Evolutionary conservation across 1,139 yeast species (phyloP).

Genomic region (Scheffersomyces cryptocercus): DNA sequence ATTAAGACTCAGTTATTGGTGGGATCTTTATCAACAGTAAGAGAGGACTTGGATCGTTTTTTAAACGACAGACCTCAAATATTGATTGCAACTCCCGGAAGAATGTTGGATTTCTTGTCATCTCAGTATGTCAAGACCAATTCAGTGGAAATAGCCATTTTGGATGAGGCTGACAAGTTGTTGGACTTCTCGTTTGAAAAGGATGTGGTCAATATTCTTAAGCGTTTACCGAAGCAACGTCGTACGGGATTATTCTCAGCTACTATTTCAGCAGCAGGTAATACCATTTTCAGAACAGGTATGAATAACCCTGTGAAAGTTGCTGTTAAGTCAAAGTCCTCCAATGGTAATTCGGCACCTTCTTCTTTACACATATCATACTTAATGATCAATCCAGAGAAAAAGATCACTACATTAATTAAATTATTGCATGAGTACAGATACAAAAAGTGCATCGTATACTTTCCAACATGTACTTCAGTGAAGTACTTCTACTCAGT

Average conservation of each 20-base stretch:
- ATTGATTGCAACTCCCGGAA: conserved; percentile 91
- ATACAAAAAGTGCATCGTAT: conserved; percentile 78
- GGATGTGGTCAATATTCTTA: conserved; percentile 67
- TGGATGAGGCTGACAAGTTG: conserved; percentile 93
- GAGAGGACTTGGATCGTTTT: conserved; percentile 72
- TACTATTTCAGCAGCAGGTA: conserved; percentile 79
- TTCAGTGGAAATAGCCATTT: conserved; percentile 70
- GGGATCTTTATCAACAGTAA: conserved; percentile 72
- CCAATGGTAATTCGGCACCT: conserved; percentile 50
- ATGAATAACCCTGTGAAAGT: conserved; percentile 88
- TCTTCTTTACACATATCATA: conserved; percentile 64
- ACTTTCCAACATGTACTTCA: conserved; percentile 85
- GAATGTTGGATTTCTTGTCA: conserved; percentile 72
- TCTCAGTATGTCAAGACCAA: conserved; percentile 50
- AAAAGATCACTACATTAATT: conserved; percentile 60
- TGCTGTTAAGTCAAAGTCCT: conserved; percentile 58
- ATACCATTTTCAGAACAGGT: conserved; percentile 70
- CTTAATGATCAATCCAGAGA: conserved; percentile 57
- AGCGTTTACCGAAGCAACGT: conserved; percentile 80
- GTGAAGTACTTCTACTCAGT: conserved; percentile 75
- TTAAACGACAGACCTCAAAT: conserved; percentile 62
- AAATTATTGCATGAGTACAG: conserved; percentile 53
- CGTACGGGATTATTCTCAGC: conserved; percentile 94
- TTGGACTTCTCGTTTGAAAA: conserved; percentile 75
- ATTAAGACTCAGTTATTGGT: conserved; percentile 73